Evolutionary conservation across 805 yeast genomes (phyloP), one percentile per base, ranked within the genome.

Genomic region (Ogataea paradorogensis): DNA sequence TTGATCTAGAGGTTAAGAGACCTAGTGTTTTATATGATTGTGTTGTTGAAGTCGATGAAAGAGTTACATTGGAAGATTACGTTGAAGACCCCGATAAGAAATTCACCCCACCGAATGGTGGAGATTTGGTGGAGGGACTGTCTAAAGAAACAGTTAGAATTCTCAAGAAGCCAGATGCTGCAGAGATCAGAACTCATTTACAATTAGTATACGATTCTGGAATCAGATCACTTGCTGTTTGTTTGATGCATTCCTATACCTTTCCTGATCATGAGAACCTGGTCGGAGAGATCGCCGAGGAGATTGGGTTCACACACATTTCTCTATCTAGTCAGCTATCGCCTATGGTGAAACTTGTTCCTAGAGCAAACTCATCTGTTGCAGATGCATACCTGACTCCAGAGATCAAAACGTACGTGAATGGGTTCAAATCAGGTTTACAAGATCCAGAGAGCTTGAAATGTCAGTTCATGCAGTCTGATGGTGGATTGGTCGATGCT

Each of bases 391-490:
- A 86, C 56, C 63, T 86, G 35, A 83, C 93, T 1, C 95, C 95
- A 3, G 85, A 80, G 31, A 82, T 86, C 36, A 70, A 77, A 46
- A 73, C 75, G 20, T 86, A 86, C 55, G 61, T 85, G 29, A 55
- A 66, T n/a, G 74, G 79, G 13, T 82, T 86, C 52, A 74, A 77
- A 34, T 53, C 68, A 2, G 93, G 93, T 4, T 70, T 86, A 43
- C 61, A 62, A 16, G 74, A 76, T 33, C 78, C 53, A 8, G 53
- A 58, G 8, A 82, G 82, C 4, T 74, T 74, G 30, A 66, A 69
- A 45, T 75, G 86, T 43, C 82, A 84, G 50, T 91, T 91, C 62
- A 91, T 91, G 98, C 96, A 91, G 63, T 85, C 95, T 9, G 96
- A 91, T 59, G 98, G 98, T 43, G 98, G 98, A 2, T 72, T 91